Base-by-base conservation (phyloP, 139 green algal species). In the Chlorella sp. region DNA sequence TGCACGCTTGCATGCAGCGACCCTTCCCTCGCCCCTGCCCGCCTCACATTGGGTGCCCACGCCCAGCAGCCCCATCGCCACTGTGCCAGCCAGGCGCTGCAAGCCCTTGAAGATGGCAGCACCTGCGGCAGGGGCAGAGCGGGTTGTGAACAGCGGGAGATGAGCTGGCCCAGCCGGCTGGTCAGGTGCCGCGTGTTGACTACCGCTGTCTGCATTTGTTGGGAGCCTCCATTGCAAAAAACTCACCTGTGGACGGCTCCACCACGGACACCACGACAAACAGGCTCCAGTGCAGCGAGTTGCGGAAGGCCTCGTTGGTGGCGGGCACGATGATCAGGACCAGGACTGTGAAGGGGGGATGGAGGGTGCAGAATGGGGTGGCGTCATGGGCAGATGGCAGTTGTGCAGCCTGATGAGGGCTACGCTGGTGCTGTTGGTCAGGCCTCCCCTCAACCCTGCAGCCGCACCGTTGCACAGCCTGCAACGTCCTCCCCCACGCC, bases 41-140 rank as follows among this genome's bases (percentile, higher is more conserved):
- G 3, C 58, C 60, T 68, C 17, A 26, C 43, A 83, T 26, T 64
- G 73, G 2, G 43, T 26, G 32, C 26, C 58, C 82, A 86, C 69
- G 1, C 72, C 82, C 56, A 73, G 54, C 19, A 13, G 13, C 20
- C 82, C 82, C 6, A 48, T 73, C 40, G 68, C 0, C 19, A 76
- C 28, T 2, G 82, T 82, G 43, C 82, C 82, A 6, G 32, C 43
- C 22, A 86, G 26, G 43, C 82, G 82, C 73, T 68, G 73, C 26
- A 67, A 2, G 73, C 34, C 82, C 58, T 86, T 86, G 58, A 82
- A 81, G 19, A 86, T 82, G 58, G 72, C 73, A 46, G 22, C 82
- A 4, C 82, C 73, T 82, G 73, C 68, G 43, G 32, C 24, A n/a
- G 38, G 14, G 38, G 58, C 5, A 40, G 43, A 17, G 74, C 22